Conservation (phyloP, 495 filamentous ascomycete genomes). For the Aspergillus avenaceus region DNA sequence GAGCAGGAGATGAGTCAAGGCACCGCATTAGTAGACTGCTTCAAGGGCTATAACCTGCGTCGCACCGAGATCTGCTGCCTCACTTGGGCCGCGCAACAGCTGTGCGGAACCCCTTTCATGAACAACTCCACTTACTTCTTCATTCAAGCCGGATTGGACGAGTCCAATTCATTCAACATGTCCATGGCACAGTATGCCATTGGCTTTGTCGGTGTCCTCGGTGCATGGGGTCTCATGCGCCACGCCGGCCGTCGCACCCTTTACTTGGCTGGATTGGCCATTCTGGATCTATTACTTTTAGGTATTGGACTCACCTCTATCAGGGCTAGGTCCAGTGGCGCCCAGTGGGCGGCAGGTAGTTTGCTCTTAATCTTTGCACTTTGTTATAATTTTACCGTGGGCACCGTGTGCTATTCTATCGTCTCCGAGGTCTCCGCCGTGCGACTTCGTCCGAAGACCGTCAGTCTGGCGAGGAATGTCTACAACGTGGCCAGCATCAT, state of each 20-base stretch:
- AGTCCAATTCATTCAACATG: constrained; percentile 55
- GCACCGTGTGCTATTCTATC: constrained; percentile 63
- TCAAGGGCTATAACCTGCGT: constrained; percentile 59
- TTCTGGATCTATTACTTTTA: constrained; percentile 49
- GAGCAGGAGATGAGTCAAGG: constrained; percentile 54
- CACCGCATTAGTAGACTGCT: constrained; percentile 61
- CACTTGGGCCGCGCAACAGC: constrained; percentile 66
- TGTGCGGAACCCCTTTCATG: constrained; percentile 63
- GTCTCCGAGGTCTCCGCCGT: constrained; percentile 59
- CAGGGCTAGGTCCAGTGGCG: constrained; percentile 55
- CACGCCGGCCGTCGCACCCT: constrained; percentile 58
- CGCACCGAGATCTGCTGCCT: constrained; percentile 66
- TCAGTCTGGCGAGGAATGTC: constrained; percentile 52
- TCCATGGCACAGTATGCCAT: constrained; percentile 62
- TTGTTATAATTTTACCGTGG: constrained; percentile 37
- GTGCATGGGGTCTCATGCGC: constrained; percentile 61
- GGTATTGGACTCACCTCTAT: constrained; percentile 27
- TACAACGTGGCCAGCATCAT: constrained; percentile 60
- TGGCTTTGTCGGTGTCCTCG: constrained; percentile 58
- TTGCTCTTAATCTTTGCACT: neutral
- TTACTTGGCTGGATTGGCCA: constrained; percentile 54
- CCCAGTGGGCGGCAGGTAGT: constrained; percentile 19
- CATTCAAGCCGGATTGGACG: constrained; percentile 56
- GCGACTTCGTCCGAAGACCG: constrained; percentile 60
- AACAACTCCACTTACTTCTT: constrained; percentile 69